These are phyloP conservation scores for Hypoxylon sp. DNA, from an alignment of 2,329 filamentous ascomycete genomes.

Conservation along the genomic window DNA sequence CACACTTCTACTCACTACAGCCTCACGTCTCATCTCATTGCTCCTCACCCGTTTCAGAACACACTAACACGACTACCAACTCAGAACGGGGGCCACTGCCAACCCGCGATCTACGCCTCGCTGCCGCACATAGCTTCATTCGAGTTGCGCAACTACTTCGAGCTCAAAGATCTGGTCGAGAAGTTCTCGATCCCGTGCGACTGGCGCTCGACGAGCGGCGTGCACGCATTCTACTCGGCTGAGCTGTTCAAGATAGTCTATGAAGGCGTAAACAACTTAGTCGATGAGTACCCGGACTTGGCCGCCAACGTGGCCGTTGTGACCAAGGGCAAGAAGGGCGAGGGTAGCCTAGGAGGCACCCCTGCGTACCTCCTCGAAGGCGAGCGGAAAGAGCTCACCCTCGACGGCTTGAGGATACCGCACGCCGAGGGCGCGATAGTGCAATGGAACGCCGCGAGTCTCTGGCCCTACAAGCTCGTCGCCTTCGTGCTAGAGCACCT, in stretches of 20 bases:
- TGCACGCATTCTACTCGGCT: conserved; percentile 73
- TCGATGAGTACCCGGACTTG: conserved; percentile 69
- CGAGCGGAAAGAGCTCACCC: conserved; percentile 53
- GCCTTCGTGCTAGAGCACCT: conserved; percentile 77
- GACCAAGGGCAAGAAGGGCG: conserved; percentile 50
- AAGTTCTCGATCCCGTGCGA: conserved; percentile 76
- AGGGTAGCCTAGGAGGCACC: conserved; percentile 31
- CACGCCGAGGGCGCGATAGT: conserved; percentile 74
- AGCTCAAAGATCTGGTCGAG: conserved; percentile 71
- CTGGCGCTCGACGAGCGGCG: conserved; percentile 74
- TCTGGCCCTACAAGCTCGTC: conserved; percentile 91
- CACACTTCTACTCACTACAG: neutral
- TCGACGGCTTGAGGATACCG: conserved; percentile 69
- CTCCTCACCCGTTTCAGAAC: neutral
- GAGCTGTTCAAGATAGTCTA: conserved; percentile 68
- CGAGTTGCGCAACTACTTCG: conserved; percentile 77
- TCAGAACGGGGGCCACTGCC: conserved; percentile 81
- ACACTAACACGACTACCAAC: conserved; percentile 26
- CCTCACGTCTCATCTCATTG: conserved; percentile 11
- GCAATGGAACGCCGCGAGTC: conserved; percentile 74
- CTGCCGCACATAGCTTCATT: conserved; percentile 76
- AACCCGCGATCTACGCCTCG: conserved; percentile 75
- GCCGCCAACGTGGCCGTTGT: conserved; percentile 63
- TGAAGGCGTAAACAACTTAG: conserved; percentile 66
- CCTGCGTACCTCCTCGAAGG: conserved; percentile 45